Evolutionary conservation across 192 early-diverging fungal species (phyloP).

Genomic region (Entomortierella chlamydospora): DNA sequence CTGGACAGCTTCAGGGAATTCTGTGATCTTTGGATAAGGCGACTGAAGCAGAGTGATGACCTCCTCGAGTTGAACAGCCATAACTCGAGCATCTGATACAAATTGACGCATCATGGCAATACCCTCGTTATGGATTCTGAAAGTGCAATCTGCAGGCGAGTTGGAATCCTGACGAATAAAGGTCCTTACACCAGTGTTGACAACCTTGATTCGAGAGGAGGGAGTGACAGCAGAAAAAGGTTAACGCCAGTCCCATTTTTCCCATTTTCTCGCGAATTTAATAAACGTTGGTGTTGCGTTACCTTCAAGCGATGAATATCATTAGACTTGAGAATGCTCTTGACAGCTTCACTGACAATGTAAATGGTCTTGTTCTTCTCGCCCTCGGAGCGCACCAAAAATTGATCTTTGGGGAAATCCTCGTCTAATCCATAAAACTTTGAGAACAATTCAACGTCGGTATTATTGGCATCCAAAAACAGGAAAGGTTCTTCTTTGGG

Average conservation of each 20-base stretch:
- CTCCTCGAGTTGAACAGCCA: constrained; percentile 37
- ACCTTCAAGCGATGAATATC: constrained; percentile 73
- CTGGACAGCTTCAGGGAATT: constrained; percentile 60
- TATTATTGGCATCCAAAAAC: constrained; percentile 72
- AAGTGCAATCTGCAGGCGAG: constrained; percentile 66
- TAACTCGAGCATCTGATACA: constrained; percentile 36
- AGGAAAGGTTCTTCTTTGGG: constrained; percentile 90
- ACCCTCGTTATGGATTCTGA: constrained; percentile 77
- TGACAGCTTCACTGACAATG: constrained; percentile 86
- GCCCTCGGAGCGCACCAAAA: constrained; percentile 89
- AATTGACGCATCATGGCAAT: constrained; percentile 67
- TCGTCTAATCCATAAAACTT: constrained; percentile 82
- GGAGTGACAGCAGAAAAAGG: not conserved
- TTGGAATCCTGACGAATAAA: constrained; percentile 83
- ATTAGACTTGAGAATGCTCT: constrained; percentile 70
- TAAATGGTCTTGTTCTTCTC: constrained; percentile 81
- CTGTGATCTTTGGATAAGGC: constrained; percentile 56
- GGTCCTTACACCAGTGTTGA: constrained; percentile 93
- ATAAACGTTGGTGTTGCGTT: not conserved
- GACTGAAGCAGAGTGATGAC: constrained; percentile 42
- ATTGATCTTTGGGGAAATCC: constrained; percentile 83
- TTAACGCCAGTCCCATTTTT: too few relatives aligned
- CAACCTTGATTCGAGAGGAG: constrained; percentile 60
- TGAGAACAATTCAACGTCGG: constrained; percentile 72
- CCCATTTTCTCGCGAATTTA: not conserved